Evolutionary conservation across 148 eudicot genomes (phyloP).

Genomic region (Vaccinium corymbosum): DNA sequence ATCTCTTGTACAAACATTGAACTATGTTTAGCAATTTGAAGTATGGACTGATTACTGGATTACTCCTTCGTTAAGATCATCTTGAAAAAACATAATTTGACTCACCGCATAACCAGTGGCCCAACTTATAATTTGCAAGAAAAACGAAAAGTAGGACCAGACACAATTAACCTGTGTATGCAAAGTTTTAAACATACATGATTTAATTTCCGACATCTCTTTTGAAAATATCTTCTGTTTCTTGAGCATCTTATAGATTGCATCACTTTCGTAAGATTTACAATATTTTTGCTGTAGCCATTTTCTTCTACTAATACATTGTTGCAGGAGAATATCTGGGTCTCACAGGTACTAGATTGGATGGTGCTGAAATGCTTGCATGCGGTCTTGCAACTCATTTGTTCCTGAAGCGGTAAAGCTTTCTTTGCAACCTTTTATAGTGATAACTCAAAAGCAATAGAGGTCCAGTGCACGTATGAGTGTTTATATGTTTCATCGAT

Average conservation of each 20-base stretch:
- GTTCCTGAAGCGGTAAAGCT: slow-evolving; percentile 59
- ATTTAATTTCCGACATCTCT: too few relatives aligned
- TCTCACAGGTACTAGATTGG: slow-evolving; percentile 81
- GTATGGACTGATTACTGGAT: background rate
- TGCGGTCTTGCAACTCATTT: slow-evolving; percentile 95
- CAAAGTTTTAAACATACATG: too few relatives aligned
- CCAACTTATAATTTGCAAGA: too few relatives aligned
- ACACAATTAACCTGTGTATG: background rate
- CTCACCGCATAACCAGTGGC: background rate
- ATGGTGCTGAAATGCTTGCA: slow-evolving; percentile 98
- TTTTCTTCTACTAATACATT: background rate
- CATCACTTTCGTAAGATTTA: too few relatives aligned
- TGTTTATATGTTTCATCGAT: background rate
- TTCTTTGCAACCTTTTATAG: slow-evolving; percentile 6
- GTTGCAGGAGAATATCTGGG: slow-evolving; percentile 84
- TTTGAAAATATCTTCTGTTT: background rate
- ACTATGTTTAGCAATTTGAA: background rate
- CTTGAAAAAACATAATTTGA: background rate
- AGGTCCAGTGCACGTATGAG: background rate
- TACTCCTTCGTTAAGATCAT: background rate
- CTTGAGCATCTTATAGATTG: too few relatives aligned
- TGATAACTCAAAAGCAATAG: background rate
- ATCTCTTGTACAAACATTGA: background rate
- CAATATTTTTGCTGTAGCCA: slow-evolving; percentile 7
- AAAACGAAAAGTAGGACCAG: background rate